Conservation (phyloP, 306 rosid genomes). For the Biancaea sappan region DNA sequence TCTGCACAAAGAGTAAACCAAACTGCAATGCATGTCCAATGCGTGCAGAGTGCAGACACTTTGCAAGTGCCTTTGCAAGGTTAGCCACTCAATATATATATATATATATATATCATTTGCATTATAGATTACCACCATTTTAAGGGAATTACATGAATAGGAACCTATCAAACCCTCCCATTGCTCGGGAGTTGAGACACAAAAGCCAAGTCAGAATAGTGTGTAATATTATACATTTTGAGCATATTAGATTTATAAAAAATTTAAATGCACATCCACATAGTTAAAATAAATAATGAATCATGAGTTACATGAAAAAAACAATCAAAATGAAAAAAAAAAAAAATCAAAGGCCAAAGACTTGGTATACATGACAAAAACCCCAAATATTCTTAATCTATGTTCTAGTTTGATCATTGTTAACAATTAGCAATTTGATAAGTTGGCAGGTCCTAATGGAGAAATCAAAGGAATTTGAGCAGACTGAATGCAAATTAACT, state of each 20-base stretch:
- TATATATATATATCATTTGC: constrained; percentile 22
- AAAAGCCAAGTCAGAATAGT: constrained; percentile 24
- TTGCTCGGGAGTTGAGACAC: constrained; percentile 7
- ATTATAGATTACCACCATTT: constrained; percentile 29
- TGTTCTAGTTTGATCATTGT: constrained; percentile 11
- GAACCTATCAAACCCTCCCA: neutral
- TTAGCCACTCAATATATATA: constrained; percentile 42
- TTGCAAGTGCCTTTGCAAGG: constrained; percentile 99
- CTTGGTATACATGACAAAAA: constrained; percentile 10
- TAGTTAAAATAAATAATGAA: neutral
- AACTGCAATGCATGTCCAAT: constrained; percentile 98
- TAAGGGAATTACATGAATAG: constrained; percentile 21
- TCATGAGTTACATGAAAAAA: neutral
- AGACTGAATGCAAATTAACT: neutral
- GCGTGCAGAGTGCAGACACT: constrained; percentile 99
- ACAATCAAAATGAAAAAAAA: no score
- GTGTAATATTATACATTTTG: constrained; percentile 17
- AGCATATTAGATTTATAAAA: constrained; percentile 14
- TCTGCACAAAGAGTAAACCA: constrained; percentile 91
- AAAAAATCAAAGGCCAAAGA: neutral
- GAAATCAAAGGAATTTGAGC: constrained; percentile 12
- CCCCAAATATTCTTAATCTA: neutral
- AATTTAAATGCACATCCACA: constrained; percentile 23
- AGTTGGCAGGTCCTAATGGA: constrained; percentile 2
- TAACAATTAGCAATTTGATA: neutral